Base-by-base conservation (phyloP, 2,329 filamentous ascomycete species). In the Lecanicillium sp. region DNA sequence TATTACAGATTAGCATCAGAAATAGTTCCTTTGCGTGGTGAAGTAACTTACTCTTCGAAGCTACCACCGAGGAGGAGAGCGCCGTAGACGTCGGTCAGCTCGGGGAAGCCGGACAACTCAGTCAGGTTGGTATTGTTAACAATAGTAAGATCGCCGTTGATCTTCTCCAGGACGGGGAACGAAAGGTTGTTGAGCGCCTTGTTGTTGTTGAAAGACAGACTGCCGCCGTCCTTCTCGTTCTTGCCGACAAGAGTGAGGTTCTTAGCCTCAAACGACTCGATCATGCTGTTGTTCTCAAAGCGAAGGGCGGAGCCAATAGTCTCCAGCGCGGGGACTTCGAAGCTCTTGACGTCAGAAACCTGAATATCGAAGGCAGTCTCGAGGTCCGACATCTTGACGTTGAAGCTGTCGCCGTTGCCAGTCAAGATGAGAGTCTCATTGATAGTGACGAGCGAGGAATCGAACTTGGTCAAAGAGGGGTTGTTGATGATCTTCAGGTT, bases 401-500 rank as follows among this genome's bases (percentile, higher is more conserved):
- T 65, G 51, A 95, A 74, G 48, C 79, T 71, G 49, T 75, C 67
- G 56, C 83, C 82, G 72, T 98, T 98, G 70, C 82, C 80, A 52
- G 80, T 77, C 58, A 98, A 79, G 54, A 74, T 79, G 38, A 96
- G 68, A 33, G 71, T 62, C 41, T 75, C 71, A 48, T 74, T 83
- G 53, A 25, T 25, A 66, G 85, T 90, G 60, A 73, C 73, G 43
- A 97, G 73, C 58, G 84, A 76, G 62, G 88, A 85, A 57, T 77
- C 76, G 68, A 94, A 85, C 45, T 70, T 71, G 57, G 75, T 77
- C 52, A 98, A 74, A 58, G 83, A 81, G 45, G 68, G 69, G 79
- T 97, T 97, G 81, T 95, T 95, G 75, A 86, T 83, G 65, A 98
- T 83, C 61, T 85, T 71, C 59, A 98, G 77, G 49, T 68, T 72